Percentiles rank a stretch among this genome's conserved stretches.
Evolutionary conservation across 495 filamentous ascomycete species (phyloP).

Genomic region (Achaetomiella virescens): DNA sequence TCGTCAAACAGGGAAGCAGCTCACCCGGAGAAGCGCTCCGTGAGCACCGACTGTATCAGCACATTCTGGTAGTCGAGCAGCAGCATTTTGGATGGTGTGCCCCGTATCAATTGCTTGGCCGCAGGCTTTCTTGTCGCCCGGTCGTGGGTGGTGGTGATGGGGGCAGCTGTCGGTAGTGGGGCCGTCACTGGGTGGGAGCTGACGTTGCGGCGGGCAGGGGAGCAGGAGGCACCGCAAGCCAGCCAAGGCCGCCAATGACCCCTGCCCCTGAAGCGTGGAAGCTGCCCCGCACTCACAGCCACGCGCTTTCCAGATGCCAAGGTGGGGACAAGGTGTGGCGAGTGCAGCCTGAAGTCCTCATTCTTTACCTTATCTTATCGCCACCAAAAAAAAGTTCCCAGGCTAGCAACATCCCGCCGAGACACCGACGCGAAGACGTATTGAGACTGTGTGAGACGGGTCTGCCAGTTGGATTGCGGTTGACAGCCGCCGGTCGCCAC

Average conservation of each 20-base stretch:
- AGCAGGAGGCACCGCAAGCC: neutral
- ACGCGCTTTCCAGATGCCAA: too few relatives aligned
- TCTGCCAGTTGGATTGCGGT: slow-evolving; percentile 12
- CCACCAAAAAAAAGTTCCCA: slow-evolving; percentile 29
- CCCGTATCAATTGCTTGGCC: slow-evolving; percentile 4
- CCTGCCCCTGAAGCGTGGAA: slow-evolving; percentile 7
- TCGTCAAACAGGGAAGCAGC: slow-evolving; percentile 12
- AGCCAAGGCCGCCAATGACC: slow-evolving; percentile 1
- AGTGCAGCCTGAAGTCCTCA: too few relatives aligned
- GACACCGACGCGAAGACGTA: slow-evolving; percentile 5
- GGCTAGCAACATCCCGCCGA: slow-evolving; percentile 19
- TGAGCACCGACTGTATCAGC: slow-evolving; percentile 89
- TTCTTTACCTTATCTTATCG: slow-evolving; percentile 37
- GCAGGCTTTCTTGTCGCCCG: neutral
- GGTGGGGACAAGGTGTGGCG: too few relatives aligned
- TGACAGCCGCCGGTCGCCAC: slow-evolving; percentile 33
- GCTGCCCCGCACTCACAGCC: neutral
- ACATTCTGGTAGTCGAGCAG: slow-evolving; percentile 99
- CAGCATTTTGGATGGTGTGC: slow-evolving; percentile 59
- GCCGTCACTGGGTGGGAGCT: slow-evolving; percentile 3
- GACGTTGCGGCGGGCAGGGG: slow-evolving; percentile 20
- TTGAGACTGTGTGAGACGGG: slow-evolving; percentile 10
- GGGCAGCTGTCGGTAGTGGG: slow-evolving; percentile 19
- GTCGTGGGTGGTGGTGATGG: slow-evolving; percentile 2
- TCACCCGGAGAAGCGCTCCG: slow-evolving; percentile 89